Base-by-base conservation (phyloP, 2,329 filamentous ascomycete genomes). In the Cladophialophora yegresii region DNA sequence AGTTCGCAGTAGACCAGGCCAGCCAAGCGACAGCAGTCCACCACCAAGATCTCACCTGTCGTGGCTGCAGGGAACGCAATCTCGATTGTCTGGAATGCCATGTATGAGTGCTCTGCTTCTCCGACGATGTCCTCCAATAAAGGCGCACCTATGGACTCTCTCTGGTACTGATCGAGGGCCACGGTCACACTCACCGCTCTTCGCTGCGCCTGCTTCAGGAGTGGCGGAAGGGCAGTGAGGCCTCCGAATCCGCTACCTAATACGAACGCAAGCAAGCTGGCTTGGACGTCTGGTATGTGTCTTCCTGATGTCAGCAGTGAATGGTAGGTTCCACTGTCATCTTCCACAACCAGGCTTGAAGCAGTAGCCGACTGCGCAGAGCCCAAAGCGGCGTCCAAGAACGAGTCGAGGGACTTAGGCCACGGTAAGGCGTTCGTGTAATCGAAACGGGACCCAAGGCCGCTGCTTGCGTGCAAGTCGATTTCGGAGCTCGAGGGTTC, bases 111-210 rank as follows among this genome's bases (percentile, higher is more conserved):
- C 28, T 22, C 28, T 30, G 28, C 51, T 54, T 54, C 51, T 22
- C 20, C 51, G n/a, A 54, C 51, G n/a, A 54, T 54, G 4, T 54
- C 51, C 16, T 54, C 51, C 2, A 54, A 28, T 16, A 54, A 30
- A 8, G 51, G 51, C 9, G 51, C 51, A 32, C 51, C 51, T n/a
- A 28, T 10, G n/a, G 51, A 33, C 28, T 20, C 51, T 22, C 51
- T 33, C n/a, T 54, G 51, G 28, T 30, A 54, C n/a, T 54, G 51
- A 28, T 54, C 51, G 51, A 54, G 51, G 3, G 51, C 51, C 30
- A 54, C 51, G 16, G 51, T 54, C 28, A 28, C 51, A 32, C 51
- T 10, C 13, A 54, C 28, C 4, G 51, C 51, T 33, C 51, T 54
- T n/a, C 51, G 23, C 28, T 54, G 51, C 8, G 26, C 51, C 33